Evolutionary conservation across 352 stramenopile genomes (phyloP).

Genomic region (Saprolegnia parasitica): DNA sequence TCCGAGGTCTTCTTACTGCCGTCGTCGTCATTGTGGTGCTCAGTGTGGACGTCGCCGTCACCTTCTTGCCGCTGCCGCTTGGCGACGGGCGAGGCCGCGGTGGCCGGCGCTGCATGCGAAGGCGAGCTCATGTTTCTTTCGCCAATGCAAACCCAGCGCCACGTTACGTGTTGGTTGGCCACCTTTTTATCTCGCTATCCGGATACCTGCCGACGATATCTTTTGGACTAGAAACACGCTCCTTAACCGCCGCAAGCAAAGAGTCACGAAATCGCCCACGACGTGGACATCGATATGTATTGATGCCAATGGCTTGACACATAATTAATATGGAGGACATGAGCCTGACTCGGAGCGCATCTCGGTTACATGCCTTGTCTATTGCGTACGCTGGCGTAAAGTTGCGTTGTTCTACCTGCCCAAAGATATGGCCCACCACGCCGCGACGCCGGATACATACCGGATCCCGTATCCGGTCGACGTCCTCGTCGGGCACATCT

Average conservation of each 20-base stretch:
- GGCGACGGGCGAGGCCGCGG: neutral
- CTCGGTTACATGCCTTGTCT: too few species aligned
- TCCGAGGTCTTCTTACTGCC: neutral
- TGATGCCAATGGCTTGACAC: too few species aligned
- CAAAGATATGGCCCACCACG: too few species aligned
- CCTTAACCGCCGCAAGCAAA: neutral
- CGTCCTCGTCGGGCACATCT: too few species aligned
- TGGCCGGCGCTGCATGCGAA: neutral
- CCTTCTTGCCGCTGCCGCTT: constrained; percentile 11
- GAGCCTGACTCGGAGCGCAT: too few species aligned
- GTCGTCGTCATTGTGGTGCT: constrained; percentile 1
- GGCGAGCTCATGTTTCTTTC: constrained; percentile 17
- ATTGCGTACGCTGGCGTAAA: too few species aligned
- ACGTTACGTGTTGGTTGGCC: constrained; percentile 18
- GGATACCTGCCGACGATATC: neutral
- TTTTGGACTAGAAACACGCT: neutral
- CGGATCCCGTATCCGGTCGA: too few species aligned
- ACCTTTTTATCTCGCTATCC: constrained; percentile 24
- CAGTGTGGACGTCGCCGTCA: constrained; percentile 5
- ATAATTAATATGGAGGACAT: too few species aligned
- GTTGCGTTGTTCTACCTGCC: too few species aligned
- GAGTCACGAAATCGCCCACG: too few species aligned
- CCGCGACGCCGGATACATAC: too few species aligned
- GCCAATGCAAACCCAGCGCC: constrained; percentile 12
- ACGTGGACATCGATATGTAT: too few species aligned